Conservation (phyloP, 495 filamentous ascomycete genomes). For the Glarea lozoyensis region DNA sequence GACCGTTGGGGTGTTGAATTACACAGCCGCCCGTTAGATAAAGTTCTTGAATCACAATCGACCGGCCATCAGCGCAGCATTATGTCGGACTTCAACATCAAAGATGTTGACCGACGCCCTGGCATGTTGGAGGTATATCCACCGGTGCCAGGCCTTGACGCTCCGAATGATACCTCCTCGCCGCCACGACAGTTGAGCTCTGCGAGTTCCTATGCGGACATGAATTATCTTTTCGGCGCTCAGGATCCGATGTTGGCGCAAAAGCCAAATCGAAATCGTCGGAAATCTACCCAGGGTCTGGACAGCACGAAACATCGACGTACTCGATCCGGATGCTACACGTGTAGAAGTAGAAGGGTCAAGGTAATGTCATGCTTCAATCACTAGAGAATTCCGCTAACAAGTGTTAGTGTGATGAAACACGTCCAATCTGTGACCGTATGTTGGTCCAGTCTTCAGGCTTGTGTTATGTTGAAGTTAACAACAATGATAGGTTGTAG, state of each 20-base stretch:
- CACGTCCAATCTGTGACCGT: slow-evolving; percentile 81
- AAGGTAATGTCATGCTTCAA: slow-evolving; percentile 50
- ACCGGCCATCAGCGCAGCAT: not conserved
- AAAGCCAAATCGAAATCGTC: slow-evolving; percentile 44
- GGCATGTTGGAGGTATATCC: not conserved
- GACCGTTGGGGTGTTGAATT: not conserved
- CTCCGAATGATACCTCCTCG: not conserved
- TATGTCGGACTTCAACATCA: too few relatives aligned
- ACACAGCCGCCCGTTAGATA: slow-evolving; percentile 2
- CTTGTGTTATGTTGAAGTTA: not conserved
- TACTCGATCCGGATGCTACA: slow-evolving; percentile 90
- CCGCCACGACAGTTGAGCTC: slow-evolving; percentile 14
- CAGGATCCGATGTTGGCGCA: slow-evolving; percentile 28
- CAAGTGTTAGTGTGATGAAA: slow-evolving; percentile 65
- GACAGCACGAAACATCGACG: slow-evolving; percentile 91
- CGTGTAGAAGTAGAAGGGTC: slow-evolving; percentile 79
- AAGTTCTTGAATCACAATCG: slow-evolving; percentile 1
- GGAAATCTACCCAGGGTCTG: slow-evolving; percentile 46
- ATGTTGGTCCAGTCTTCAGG: slow-evolving; percentile 20
- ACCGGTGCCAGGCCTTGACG: not conserved
- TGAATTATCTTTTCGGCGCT: slow-evolving; percentile 16
- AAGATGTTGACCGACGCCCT: too few relatives aligned
- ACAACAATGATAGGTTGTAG: slow-evolving; percentile 52
- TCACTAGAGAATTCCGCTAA: slow-evolving; percentile 2
- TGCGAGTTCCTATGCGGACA: slow-evolving; percentile 17